phyloP scores from a whole-genome alignment of 805 yeast genomes.

The Lachancea sp. region DNA sequence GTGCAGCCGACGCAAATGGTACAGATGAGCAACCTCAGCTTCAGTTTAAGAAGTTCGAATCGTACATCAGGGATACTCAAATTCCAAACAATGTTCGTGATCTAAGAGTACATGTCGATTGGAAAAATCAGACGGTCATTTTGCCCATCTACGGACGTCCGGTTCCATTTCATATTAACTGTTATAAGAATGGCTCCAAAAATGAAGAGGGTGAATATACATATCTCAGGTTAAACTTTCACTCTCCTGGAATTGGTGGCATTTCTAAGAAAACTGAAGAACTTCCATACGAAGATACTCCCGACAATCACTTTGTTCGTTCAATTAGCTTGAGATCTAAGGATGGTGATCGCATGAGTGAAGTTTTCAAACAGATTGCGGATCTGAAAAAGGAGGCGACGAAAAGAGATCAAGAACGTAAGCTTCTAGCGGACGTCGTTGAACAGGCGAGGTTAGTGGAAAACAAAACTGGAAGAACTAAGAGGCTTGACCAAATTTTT shows the following conservation, averaged over 20 bases:
- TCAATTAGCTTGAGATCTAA: constrained; percentile 82
- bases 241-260: constrained; percentile 86
- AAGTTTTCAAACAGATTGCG: constrained; percentile 80
- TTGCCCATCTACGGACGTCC: constrained; percentile 93
- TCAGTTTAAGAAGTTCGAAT: constrained; percentile 82
- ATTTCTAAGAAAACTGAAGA: constrained; percentile 64
- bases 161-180: constrained; percentile 93
- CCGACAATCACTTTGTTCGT: constrained; percentile 80
- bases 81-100: constrained; percentile 80
- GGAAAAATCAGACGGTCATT: constrained; percentile 79
- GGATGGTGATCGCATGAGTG: constrained; percentile 86
- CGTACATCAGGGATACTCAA: constrained; percentile 89
- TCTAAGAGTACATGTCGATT: constrained; percentile 79
- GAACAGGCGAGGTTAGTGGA: constrained; percentile 85
- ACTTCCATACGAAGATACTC: constrained; percentile 83
- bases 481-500: constrained; percentile 79
- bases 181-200: constrained; percentile 90
- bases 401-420: constrained; percentile 84
- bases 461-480: constrained; percentile 74
- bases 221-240: constrained; percentile 81
- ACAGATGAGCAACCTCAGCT: constrained; percentile 43
- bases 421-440: constrained; percentile 89
- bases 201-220: constrained; percentile 96
- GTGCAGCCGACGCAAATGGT: constrained; percentile 69
- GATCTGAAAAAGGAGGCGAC: constrained; percentile 89